A percentile compares a stretch with the other conserved stretches of the same genome.
Evolutionary conservation across 441 rosid species (phyloP).

Genomic region (Bocquillonia castaneifolia): DNA sequence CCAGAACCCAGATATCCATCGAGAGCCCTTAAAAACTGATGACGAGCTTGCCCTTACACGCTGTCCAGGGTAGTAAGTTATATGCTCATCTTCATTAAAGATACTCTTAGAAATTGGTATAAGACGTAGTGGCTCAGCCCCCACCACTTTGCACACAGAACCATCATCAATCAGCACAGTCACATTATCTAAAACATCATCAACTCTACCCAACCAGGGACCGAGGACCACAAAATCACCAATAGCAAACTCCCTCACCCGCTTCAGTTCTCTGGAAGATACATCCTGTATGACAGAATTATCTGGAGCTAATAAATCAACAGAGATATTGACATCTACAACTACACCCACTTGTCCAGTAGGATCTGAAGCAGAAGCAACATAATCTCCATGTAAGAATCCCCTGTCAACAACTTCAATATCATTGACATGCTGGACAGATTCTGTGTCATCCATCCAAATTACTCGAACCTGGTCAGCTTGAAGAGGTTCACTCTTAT

Average conservation of each 20-base stretch:
- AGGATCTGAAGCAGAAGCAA: slow-evolving; percentile 72
- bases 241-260: slow-evolving; percentile 73
- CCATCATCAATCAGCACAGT: slow-evolving; percentile 95
- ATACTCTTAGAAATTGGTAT: slow-evolving; percentile 62
- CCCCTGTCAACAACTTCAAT: slow-evolving; percentile 78
- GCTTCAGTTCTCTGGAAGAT: slow-evolving; percentile 64
- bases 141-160: slow-evolving; percentile 73
- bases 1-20: slow-evolving; percentile 88
- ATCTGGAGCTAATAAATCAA: slow-evolving; percentile 63
- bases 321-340: slow-evolving; percentile 66
- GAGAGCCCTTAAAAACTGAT: slow-evolving; percentile 67
- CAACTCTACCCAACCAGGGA: slow-evolving; percentile 93
- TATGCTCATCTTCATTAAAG: slow-evolving; percentile 81
- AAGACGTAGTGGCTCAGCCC: slow-evolving; percentile 71
- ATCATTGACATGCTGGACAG: slow-evolving; percentile 56
- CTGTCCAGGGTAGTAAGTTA: slow-evolving; percentile 90
- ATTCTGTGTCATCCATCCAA: slow-evolving; percentile 78
- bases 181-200: slow-evolving; percentile 89
- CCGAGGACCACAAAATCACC: slow-evolving; percentile 92
- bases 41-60: slow-evolving; percentile 86
- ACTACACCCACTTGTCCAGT: slow-evolving; percentile 91
- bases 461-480: slow-evolving; percentile 81
- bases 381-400: slow-evolving; percentile 88
- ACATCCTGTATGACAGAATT: slow-evolving; percentile 60
- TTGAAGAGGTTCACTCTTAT: slow-evolving; percentile 53